phyloP scores from a whole-genome alignment of 78 protist genomes.

The Dictyostelium purpureum region DNA sequence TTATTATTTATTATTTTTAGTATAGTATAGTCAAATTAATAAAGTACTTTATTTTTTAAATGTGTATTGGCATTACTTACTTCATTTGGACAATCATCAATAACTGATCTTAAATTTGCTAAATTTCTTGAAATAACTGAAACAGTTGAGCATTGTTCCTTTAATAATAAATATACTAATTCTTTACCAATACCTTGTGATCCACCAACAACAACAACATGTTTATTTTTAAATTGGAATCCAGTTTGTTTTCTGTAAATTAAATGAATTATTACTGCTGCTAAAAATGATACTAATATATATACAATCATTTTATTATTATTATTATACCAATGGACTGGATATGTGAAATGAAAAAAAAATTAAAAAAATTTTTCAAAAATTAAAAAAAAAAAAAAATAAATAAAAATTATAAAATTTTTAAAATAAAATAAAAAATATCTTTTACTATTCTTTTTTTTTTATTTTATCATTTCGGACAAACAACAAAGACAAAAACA shows the following conservation, averaged over 20 bases:
- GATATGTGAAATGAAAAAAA: too few species aligned
- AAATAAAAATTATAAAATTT: neutral
- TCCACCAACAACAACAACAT: conserved; percentile 58
- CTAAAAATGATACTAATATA: neutral
- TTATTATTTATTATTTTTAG: too few species aligned
- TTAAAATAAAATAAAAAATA: neutral
- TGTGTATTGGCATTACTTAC: neutral
- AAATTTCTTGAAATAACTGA: conserved; percentile 51
- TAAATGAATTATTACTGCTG: neutral
- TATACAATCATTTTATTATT: neutral
- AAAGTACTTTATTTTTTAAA: neutral
- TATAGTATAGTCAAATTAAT: too few species aligned
- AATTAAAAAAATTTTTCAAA: too few species aligned
- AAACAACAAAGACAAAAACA: neutral
- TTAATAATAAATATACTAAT: conserved; percentile 27
- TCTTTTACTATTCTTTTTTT: too few species aligned
- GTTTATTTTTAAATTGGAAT: conserved; percentile 1
- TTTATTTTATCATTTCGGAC: too few species aligned
- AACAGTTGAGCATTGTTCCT: neutral
- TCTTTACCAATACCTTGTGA: conserved; percentile 70
- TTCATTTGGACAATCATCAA: conserved; percentile 28
- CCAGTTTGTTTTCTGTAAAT: neutral
- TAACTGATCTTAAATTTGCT: conserved; percentile 16
- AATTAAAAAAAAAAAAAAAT: too few species aligned
- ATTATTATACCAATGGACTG: neutral